These are phyloP conservation scores for Arthrinium phaeospermum DNA, from an alignment of 2,329 filamentous ascomycete genomes.

Conservation along the genomic window DNA sequence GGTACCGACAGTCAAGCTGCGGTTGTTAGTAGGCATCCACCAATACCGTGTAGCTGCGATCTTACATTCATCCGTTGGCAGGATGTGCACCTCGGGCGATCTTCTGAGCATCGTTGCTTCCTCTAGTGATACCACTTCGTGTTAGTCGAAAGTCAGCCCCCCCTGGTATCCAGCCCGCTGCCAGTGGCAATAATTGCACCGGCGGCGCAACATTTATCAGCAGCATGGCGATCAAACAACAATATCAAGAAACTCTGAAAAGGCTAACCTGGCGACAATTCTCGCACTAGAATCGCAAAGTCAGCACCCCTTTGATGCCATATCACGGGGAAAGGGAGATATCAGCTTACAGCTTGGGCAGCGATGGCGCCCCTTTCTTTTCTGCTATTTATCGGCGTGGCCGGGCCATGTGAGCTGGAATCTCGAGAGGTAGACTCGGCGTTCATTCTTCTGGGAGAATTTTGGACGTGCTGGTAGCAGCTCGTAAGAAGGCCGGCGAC, in stretches of 20 bases:
- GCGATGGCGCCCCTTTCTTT: constrained; percentile 48
- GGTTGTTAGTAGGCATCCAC: background rate
- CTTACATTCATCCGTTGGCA: constrained; percentile 48
- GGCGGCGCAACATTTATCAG: background rate
- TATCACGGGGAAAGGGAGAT: constrained; percentile 10
- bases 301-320: background rate
- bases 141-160: background rate
- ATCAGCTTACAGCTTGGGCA: constrained; percentile 41
- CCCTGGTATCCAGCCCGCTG: background rate
- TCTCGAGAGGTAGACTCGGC: constrained; percentile 30
- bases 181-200: too few species aligned
- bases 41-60: background rate
- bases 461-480: background rate
- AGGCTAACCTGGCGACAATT: constrained; percentile 23
- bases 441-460: constrained; percentile 30
- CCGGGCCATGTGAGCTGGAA: constrained; percentile 42
- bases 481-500: background rate
- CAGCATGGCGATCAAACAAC: constrained; percentile 45
- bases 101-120: constrained; percentile 70
- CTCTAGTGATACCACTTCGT: constrained; percentile 41
- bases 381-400: constrained; percentile 38
- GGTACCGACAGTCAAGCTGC: constrained; percentile 62
- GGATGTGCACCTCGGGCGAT: constrained; percentile 64
- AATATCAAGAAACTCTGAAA: constrained; percentile 16
- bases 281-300: constrained; percentile 15